Evolutionary conservation across 495 filamentous ascomycete genomes (phyloP).

Genomic region (Hypoxylon perforatum): DNA sequence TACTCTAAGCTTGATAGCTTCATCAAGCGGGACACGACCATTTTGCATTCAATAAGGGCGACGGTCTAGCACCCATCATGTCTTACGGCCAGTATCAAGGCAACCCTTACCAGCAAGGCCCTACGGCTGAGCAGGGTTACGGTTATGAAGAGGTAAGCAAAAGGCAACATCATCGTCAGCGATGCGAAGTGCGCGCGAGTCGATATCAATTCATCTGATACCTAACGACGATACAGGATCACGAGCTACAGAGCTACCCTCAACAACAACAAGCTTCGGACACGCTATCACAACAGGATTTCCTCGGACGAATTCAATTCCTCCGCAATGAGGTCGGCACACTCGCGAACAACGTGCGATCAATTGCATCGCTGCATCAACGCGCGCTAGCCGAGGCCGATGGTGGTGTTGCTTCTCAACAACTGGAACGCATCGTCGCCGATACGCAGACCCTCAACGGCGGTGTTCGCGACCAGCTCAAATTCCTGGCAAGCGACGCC

Average conservation of each 20-base stretch:
- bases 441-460: slow-evolving; percentile 74
- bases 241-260: slow-evolving; percentile 53
- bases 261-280: slow-evolving; percentile 45
- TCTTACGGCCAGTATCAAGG: slow-evolving; percentile 53
- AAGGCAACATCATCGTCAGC: neutral
- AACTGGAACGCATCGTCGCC: slow-evolving; percentile 69
- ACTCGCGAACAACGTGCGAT: slow-evolving; percentile 63
- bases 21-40: neutral
- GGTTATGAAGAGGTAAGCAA: slow-evolving; percentile 48
- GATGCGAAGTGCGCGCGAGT: neutral
- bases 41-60: slow-evolving; percentile 26
- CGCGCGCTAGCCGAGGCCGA: slow-evolving; percentile 67
- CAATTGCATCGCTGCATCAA: slow-evolving; percentile 70
- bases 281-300: slow-evolving; percentile 65
- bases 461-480: slow-evolving; percentile 74
- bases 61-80: slow-evolving; percentile 47
- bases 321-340: slow-evolving; percentile 67
- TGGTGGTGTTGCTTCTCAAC: slow-evolving; percentile 51
- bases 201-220: slow-evolving; percentile 15
- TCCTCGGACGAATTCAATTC: slow-evolving; percentile 68
- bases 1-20: neutral
- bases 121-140: slow-evolving; percentile 60
- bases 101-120: slow-evolving; percentile 57
- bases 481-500: slow-evolving; percentile 71
- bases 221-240: slow-evolving; percentile 38